Conservation (phyloP, 768 basidiomycete genomes). For the Cystofilobasidium capitatum region DNA sequence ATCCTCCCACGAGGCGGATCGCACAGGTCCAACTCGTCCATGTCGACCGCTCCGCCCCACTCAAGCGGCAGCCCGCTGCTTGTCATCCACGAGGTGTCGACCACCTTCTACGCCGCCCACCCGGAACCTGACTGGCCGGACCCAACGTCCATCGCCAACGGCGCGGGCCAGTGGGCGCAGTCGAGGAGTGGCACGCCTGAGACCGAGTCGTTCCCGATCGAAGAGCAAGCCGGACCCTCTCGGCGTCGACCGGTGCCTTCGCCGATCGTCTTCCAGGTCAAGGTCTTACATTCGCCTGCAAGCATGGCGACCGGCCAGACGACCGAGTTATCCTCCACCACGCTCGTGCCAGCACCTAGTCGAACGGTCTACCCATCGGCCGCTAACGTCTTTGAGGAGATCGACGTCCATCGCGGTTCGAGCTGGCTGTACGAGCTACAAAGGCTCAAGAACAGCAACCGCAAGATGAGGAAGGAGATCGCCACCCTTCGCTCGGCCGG, state of each 20-base stretch:
- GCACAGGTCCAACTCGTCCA: neutral
- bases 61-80: neutral
- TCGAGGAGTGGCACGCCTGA: conserved; percentile 25
- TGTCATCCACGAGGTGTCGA: conserved; percentile 35
- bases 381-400: conserved; percentile 57
- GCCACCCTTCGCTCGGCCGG: conserved; percentile 24
- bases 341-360: no score
- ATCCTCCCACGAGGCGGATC: conserved; percentile 24
- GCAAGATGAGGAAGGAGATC: conserved; percentile 55
- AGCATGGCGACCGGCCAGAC: neutral
- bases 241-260: conserved; percentile 29
- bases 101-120: conserved; percentile 35
- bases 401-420: conserved; percentile 55
- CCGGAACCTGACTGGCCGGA: neutral
- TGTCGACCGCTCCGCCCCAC: neutral
- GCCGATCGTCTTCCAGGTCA: conserved; percentile 37
- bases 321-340: no score
- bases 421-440: conserved; percentile 93
- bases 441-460: conserved; percentile 64
- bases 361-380: conserved; percentile 11
- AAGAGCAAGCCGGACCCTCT: conserved; percentile 19
- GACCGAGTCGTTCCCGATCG: conserved; percentile 26
- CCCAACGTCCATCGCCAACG: neutral
- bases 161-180: neutral
- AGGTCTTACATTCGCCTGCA: conserved; percentile 23